Evolutionary conservation across 306 rosid genomes (phyloP).

Genomic region (Rubus idaeus): DNA sequence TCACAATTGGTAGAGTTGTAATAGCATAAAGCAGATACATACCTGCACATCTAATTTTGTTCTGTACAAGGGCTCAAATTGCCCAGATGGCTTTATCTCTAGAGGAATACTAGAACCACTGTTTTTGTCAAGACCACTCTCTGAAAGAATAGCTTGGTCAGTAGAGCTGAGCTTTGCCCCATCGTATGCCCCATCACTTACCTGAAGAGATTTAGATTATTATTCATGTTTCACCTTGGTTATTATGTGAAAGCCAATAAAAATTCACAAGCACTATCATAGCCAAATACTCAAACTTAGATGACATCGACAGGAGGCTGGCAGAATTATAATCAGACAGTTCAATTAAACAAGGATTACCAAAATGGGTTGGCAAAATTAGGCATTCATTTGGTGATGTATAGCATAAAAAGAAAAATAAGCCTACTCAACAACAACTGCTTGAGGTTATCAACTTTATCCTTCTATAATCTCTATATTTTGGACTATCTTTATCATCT

Average conservation of each 20-base stretch:
- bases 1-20: slow-evolving; percentile 13
- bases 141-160: slow-evolving; percentile 89
- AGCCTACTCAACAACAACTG: not conserved
- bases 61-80: slow-evolving; percentile 86
- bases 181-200: slow-evolving; percentile 81
- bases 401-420: not conserved
- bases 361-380: not conserved
- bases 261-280: not conserved
- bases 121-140: slow-evolving; percentile 51
- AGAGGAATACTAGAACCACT: slow-evolving; percentile 65
- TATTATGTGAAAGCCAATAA: not conserved
- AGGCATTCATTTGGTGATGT: not conserved
- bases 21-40: slow-evolving; percentile 13
- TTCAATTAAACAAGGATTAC: not conserved
- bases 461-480: not conserved
- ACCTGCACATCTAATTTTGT: slow-evolving; percentile 86
- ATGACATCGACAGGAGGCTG: not conserved
- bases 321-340: not conserved
- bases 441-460: not conserved
- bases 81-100: slow-evolving; percentile 90
- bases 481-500: not conserved
- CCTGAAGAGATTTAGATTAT: slow-evolving; percentile 40
- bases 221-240: not conserved
- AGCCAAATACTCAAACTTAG: not conserved
- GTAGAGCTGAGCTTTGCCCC: slow-evolving; percentile 59